Evolutionary conservation across 805 yeast species (phyloP).

Genomic region (Nakazawaea siamensis): DNA sequence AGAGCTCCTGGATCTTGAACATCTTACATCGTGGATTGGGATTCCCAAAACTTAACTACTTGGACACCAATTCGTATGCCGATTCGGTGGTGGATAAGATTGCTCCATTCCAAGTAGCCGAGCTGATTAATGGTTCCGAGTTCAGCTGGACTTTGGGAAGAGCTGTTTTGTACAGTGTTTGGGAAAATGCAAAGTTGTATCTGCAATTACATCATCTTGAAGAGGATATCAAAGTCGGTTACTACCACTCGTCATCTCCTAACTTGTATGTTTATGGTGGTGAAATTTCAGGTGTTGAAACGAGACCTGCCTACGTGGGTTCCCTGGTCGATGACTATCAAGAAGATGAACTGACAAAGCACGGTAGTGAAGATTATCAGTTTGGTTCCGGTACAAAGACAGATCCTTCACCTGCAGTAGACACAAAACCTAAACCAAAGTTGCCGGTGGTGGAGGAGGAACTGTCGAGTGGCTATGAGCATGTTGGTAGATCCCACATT

Average conservation of each 20-base stretch:
- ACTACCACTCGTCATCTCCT: constrained; percentile 38
- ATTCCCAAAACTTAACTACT: constrained; percentile 42
- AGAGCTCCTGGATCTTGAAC: constrained; percentile 49
- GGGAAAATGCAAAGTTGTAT: constrained; percentile 38
- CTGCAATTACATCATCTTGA: constrained; percentile 9
- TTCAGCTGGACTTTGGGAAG: constrained; percentile 91
- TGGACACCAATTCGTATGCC: constrained; percentile 12
- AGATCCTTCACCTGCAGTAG: too few relatives aligned
- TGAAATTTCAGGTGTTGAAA: constrained; percentile 30
- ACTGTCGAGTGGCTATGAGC: constrained; percentile 12
- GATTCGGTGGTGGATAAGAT: constrained; percentile 32
- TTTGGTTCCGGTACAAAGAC: too few relatives aligned
- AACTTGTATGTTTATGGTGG: constrained; percentile 44
- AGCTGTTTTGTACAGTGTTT: constrained; percentile 55
- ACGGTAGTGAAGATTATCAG: too few relatives aligned
- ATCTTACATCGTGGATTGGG: constrained; percentile 55
- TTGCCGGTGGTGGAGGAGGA: too few relatives aligned
- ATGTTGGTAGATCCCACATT: background rate
- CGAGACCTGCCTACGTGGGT: constrained; percentile 41
- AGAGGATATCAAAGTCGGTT: constrained; percentile 29
- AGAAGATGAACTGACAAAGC: too few relatives aligned
- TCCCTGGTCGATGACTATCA: too few relatives aligned
- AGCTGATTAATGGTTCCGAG: constrained; percentile 74
- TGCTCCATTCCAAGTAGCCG: constrained; percentile 78
- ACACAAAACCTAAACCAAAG: too few relatives aligned